Evolutionary conservation across 495 filamentous ascomycete genomes (phyloP).

Genomic region (Xylaria palmicola): DNA sequence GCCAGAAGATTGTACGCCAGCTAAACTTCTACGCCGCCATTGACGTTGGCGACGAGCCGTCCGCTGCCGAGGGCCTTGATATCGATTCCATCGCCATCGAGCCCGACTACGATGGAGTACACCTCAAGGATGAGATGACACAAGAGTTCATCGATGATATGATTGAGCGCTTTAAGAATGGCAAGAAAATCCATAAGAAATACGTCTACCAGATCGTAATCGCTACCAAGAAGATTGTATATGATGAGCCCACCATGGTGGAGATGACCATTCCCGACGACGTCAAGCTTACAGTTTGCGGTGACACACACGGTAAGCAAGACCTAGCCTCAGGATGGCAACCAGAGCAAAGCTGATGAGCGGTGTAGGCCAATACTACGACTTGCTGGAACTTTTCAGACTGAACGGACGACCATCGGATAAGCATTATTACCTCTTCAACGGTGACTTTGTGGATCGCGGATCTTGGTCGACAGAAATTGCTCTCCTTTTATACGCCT

Average conservation of each 20-base stretch:
- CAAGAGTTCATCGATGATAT: constrained; percentile 96
- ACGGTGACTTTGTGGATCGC: constrained; percentile 97
- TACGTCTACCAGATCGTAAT: constrained; percentile 96
- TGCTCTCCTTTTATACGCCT: constrained; percentile 87
- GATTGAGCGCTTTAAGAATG: constrained; percentile 91
- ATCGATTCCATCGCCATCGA: constrained; percentile 83
- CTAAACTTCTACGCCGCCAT: constrained; percentile 93
- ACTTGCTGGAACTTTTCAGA: constrained; percentile 93
- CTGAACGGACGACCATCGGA: constrained; percentile 82
- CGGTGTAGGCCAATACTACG: constrained; percentile 85
- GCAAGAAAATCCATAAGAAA: constrained; percentile 92
- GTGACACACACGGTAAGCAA: constrained; percentile 86
- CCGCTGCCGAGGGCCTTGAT: constrained; percentile 86
- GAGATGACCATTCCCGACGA: constrained; percentile 80
- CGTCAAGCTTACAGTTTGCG: constrained; percentile 86
- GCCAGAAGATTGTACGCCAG: constrained; percentile 87
- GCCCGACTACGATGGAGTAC: constrained; percentile 77
- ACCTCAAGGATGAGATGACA: constrained; percentile 82
- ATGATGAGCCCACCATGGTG: constrained; percentile 94
- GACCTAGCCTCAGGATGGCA: neutral
- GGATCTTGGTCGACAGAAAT: constrained; percentile 98
- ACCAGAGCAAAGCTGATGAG: constrained; percentile 18
- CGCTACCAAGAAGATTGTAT: constrained; percentile 83
- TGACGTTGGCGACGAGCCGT: constrained; percentile 86
- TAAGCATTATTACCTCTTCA: constrained; percentile 93